Conservation (phyloP, 1,284 basidiomycete genomes). For the Rhodotorula sp. region DNA sequence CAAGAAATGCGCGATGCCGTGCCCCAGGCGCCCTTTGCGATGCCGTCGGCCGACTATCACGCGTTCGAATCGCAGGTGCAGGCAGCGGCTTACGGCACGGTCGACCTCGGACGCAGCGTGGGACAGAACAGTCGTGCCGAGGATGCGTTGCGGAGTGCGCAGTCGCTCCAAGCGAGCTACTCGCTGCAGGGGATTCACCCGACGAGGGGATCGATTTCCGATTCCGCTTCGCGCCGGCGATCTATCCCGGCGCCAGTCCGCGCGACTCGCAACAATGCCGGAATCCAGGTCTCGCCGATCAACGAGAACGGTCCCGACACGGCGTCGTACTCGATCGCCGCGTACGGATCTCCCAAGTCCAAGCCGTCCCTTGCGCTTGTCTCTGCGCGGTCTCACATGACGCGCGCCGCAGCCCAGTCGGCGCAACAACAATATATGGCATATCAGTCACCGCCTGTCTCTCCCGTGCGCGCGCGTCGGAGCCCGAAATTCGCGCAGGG, state of each 20-base stretch:
- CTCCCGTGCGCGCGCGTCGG: background rate
- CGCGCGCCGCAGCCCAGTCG: background rate
- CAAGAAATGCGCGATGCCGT: background rate
- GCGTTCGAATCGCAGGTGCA: background rate
- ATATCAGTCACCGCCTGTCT: conserved; percentile 1
- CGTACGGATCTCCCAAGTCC: conserved; percentile 1
- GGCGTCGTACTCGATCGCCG: conserved; percentile 17
- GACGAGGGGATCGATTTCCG: too few species aligned
- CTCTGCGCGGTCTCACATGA: background rate
- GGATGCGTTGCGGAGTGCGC: too few species aligned
- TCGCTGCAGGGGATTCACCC: too few species aligned
- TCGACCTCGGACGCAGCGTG: background rate
- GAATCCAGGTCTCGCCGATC: background rate
- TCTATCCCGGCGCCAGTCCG: background rate
- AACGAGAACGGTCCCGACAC: conserved; percentile 2
- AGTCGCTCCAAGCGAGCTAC: too few species aligned
- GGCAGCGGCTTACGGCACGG: background rate
- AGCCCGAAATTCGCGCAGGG: background rate
- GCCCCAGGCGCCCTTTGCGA: background rate
- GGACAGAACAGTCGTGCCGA: background rate
- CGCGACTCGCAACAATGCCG: background rate
- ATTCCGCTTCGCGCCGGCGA: too few species aligned
- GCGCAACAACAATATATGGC: conserved; percentile 3
- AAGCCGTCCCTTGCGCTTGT: background rate
- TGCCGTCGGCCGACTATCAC: background rate